Percentiles rank a stretch among this genome's conserved stretches.
These are phyloP conservation scores for Mortierella sp. DNA, from an alignment of 371 early-diverging fungal genomes.

Conservation along the genomic window DNA sequence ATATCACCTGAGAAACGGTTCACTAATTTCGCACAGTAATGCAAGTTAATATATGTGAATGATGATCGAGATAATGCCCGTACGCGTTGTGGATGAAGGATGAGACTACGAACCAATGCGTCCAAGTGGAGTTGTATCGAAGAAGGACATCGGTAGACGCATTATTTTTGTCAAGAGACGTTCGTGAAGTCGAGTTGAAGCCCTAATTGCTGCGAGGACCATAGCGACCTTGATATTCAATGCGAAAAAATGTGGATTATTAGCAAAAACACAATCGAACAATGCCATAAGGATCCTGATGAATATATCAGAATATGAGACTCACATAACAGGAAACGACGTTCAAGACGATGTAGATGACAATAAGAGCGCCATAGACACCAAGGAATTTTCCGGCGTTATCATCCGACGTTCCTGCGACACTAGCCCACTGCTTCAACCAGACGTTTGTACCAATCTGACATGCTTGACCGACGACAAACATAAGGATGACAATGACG, in stretches of 20 bases:
- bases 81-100: too few species aligned
- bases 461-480: constrained; percentile 25
- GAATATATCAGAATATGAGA: too few species aligned
- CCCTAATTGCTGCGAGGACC: constrained; percentile 50
- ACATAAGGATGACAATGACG: constrained; percentile 12
- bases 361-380: constrained; percentile 40
- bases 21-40: constrained; percentile 78
- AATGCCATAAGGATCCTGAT: too few species aligned
- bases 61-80: too few species aligned
- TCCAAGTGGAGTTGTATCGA: constrained; percentile 63
- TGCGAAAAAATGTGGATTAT: too few species aligned
- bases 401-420: constrained; percentile 14
- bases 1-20: constrained; percentile 73
- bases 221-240: constrained; percentile 12
- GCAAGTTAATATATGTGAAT: constrained; percentile 85
- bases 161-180: constrained; percentile 55
- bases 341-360: constrained; percentile 23
- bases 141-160: constrained; percentile 70
- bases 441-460: constrained; percentile 65
- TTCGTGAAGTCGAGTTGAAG: constrained; percentile 54
- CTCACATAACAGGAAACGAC: constrained; percentile 34
- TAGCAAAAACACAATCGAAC: too few species aligned
- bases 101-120: constrained; percentile 76
- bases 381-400: constrained; percentile 30
- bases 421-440: constrained; percentile 67